Evolutionary conservation across 73 alveolate genomes (phyloP), one percentile per base, ranked within the genome.

Genomic region (Tetrahymena malaccensis): DNA sequence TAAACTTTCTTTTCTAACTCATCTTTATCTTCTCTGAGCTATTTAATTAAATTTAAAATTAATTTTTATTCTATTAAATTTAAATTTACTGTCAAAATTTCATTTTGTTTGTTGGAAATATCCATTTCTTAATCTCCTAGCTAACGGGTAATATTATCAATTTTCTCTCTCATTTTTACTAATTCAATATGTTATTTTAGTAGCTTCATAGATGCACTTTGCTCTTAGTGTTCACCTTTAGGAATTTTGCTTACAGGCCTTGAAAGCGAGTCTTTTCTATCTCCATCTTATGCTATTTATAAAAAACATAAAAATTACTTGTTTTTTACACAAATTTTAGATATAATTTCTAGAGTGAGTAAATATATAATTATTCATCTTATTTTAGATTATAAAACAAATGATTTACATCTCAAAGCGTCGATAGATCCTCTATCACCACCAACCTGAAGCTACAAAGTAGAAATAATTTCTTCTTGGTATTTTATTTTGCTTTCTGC

Each of bases 401-500:
- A n/a, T n/a, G n/a, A 40, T 25, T 70, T 70, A 70, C 89, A 27
- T 70, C 8, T 70, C 3, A 31, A 70, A 12, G 37, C 19, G 2
- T 70, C 89, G 25, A 70, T 5, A 0, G 89, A 70, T 70, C 17
- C 34, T 70, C 89, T 70, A n/a, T 70, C 89, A 3, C 89, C 89
- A 25, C 40, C 37, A 27, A 70, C 16, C 31, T 70, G 31, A n/a
- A 70, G 89, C 31, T 70, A 70, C 10, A 70, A 31, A 11, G 89
- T 70, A 70, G 89, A 70, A 0, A 94, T 94, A 22, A 94, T 94
- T 94, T 94, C 96, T 44, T 95, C 97, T 8, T 95, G 55, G 27
- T 97, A 96, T 50, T 94, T 94, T 15, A 97, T 96, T 57, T 96
- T 94, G n/a, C 94, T 95, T 33, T 97, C 97, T 21, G 98, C 98